A percentile compares a stretch with the other conserved stretches of the same genome.
These are phyloP conservation scores for Calvatia gigantea DNA, from an alignment of 768 basidiomycete genomes.

Conservation along the genomic window DNA sequence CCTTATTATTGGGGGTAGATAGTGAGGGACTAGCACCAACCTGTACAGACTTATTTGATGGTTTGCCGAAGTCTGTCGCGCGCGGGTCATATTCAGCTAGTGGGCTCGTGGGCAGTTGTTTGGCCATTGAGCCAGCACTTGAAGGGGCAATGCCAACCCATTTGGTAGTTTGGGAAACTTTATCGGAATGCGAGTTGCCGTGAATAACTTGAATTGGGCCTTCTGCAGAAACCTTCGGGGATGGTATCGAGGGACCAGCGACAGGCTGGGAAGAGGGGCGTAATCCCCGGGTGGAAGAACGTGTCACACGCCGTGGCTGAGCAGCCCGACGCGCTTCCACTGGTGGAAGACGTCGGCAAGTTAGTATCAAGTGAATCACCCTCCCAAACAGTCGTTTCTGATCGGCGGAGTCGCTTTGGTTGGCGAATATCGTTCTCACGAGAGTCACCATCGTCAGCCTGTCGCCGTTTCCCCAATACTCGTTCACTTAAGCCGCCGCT, in stretches of 20 bases:
- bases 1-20: too few relatives aligned
- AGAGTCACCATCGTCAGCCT: not conserved
- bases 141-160: not conserved
- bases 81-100: not conserved
- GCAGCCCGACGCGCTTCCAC: too few relatives aligned
- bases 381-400: not conserved
- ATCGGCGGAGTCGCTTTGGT: slow-evolving; percentile 6
- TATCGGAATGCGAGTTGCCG: too few relatives aligned
- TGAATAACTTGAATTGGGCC: not conserved
- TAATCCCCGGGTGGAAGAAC: not conserved
- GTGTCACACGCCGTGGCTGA: not conserved
- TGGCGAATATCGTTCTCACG: not conserved
- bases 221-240: not conserved
- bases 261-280: not conserved
- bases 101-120: not conserved
- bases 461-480: slow-evolving; percentile 1
- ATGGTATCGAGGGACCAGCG: not conserved
- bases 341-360: not conserved
- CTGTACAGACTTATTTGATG: not conserved
- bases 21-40: too few relatives aligned
- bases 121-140: not conserved
- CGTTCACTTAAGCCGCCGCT: not conserved
- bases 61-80: not conserved
- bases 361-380: not conserved
- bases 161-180: too few relatives aligned